Evolutionary conservation across 345 rosid species (phyloP).

Genomic region (Salix purpurea): DNA sequence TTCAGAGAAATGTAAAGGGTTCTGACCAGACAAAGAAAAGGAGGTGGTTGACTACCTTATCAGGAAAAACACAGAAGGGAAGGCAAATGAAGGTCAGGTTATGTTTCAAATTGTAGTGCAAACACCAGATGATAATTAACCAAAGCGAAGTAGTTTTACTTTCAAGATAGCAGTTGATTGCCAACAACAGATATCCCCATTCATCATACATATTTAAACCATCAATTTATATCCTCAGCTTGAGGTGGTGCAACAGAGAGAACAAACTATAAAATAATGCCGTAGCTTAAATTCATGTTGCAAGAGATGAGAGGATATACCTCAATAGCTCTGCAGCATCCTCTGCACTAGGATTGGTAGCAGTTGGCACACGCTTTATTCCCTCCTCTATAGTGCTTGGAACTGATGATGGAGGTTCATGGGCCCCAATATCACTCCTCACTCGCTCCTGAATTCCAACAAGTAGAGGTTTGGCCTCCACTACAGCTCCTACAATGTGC

Average conservation of each 20-base stretch:
- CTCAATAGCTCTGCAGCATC: conserved; percentile 89
- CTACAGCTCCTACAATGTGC: conserved; percentile 50
- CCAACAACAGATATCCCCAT: background rate
- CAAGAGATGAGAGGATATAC: conserved; percentile 24
- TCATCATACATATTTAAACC: background rate
- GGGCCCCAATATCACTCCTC: conserved; percentile 67
- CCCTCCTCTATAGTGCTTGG: conserved; percentile 36
- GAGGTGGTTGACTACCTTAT: background rate
- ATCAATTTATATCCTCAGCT: background rate
- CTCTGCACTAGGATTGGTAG: conserved; percentile 79
- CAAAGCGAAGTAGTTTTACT: background rate
- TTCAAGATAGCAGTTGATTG: background rate
- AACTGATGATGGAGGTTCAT: conserved; percentile 43
- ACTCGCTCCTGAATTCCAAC: conserved; percentile 86
- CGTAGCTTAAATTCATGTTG: background rate
- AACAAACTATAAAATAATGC: background rate
- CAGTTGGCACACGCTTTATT: conserved; percentile 56
- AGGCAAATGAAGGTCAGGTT: background rate
- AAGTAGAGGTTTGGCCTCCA: conserved; percentile 82
- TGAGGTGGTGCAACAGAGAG: background rate
- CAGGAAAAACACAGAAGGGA: background rate
- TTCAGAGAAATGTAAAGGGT: background rate
- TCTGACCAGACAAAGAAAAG: background rate
- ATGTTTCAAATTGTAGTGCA: background rate
- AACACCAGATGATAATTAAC: background rate